Evolutionary conservation across 1,284 basidiomycete genomes (phyloP), one percentile per base, ranked within the genome.

Genomic region (Psilocybe mexicana): DNA sequence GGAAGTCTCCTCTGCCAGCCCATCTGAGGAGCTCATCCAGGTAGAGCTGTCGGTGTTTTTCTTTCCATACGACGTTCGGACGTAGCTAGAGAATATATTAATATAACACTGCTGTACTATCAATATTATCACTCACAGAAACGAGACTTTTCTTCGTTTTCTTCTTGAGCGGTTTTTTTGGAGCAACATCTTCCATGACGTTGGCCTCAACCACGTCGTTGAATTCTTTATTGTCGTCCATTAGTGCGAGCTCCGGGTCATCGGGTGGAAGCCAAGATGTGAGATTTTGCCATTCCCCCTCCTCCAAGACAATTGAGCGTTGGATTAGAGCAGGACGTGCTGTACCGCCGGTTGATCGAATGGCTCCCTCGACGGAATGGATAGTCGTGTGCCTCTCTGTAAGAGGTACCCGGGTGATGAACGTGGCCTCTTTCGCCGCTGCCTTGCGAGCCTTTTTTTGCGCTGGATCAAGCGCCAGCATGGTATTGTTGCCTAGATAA

Each of bases 61-160:
- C 30, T n/a, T 30, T 56, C 54, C 54, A 56, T 12, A 49, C 47
- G 6, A 56, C 54, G 36, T 56, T 30, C 5, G 54, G 54, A n/a
- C 54, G 46, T 35, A 43, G 40, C 46, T 56, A 12, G 12, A 12
- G 6, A 8, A 23, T 26, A 12, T 12, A 14, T 18, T 11, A 8
- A 23, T 35, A 18, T 12, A 47, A 48, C 6, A 23, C 18, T 33
- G 18, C 10, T 23, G 7, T n/a, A n/a, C 4, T 43, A 43, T 23
- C 28, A 6, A 42, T 11, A 14, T 8, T 14, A n/a, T 26, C 14
- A 50, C 47, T 33, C 26, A 56, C 54, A 25, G 54, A 48, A 14
- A 56, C 46, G 10, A 40, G 12, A 26, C 46, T 49, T 23, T 33
- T 33, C 4, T 38, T 42, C 18, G 14, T 55, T 36, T 48, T 55